Evolutionary conservation across 2,329 filamentous ascomycete genomes (phyloP).

Genomic region (Colletotrichum sp.): DNA sequence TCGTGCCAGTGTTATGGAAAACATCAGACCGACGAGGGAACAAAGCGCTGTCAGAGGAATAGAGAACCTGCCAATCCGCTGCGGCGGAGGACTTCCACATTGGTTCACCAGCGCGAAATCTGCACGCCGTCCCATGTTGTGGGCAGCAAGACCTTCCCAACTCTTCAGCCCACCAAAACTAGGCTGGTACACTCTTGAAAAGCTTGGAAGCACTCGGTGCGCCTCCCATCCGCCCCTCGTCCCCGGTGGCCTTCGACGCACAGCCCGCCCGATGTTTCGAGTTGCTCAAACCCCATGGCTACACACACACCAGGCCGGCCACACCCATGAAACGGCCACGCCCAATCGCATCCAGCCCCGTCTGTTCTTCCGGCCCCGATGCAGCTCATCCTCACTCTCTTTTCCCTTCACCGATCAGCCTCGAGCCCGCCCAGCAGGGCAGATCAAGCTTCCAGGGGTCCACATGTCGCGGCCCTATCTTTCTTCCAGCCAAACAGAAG

Average conservation of each 20-base stretch:
- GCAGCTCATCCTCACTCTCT: neutral
- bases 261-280: constrained; percentile 13
- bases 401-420: neutral
- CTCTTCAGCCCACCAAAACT: neutral
- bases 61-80: neutral
- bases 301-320: neutral
- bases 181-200: neutral
- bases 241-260: neutral
- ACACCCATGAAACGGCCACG: neutral
- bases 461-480: neutral
- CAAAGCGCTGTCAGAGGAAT: neutral
- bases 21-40: neutral
- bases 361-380: neutral
- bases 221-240: neutral
- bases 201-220: neutral
- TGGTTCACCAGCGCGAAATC: constrained; percentile 6
- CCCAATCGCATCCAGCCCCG: constrained; percentile 8
- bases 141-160: neutral
- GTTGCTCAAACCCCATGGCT: neutral
- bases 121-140: neutral
- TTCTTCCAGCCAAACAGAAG: neutral
- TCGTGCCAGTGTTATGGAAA: neutral
- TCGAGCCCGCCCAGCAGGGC: neutral
- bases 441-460: neutral
- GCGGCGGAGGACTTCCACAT: neutral